Conservation (phyloP, 345 rosid genomes). For the Carallia brachiata region DNA sequence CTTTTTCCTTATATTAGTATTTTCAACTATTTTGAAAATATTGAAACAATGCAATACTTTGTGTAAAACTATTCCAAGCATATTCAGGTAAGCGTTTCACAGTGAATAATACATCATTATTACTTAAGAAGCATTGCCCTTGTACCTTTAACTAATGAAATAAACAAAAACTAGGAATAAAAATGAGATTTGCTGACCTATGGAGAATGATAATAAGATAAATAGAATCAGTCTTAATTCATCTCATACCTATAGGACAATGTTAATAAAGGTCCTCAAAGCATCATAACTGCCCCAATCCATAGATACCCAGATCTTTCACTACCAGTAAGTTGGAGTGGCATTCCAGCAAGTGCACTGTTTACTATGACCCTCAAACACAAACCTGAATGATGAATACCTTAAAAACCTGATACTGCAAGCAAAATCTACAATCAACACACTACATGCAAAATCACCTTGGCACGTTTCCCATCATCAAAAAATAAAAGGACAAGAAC, state of each 20-base stretch:
- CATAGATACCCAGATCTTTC: slow-evolving; percentile 89
- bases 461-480: slow-evolving; percentile 88
- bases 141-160: too few relatives aligned
- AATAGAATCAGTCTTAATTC: neutral
- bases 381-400: slow-evolving; percentile 59
- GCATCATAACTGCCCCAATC: slow-evolving; percentile 66
- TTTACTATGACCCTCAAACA: slow-evolving; percentile 96
- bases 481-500: slow-evolving; percentile 79
- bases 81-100: too few relatives aligned
- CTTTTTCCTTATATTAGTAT: too few relatives aligned
- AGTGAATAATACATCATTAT: too few relatives aligned
- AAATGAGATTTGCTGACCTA: neutral
- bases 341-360: slow-evolving; percentile 98
- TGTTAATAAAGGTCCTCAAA: slow-evolving; percentile 60
- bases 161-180: too few relatives aligned
- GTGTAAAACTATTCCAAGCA: too few relatives aligned
- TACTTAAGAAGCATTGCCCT: too few relatives aligned
- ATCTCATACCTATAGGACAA: slow-evolving; percentile 71
- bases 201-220: neutral
- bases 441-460: slow-evolving; percentile 41
- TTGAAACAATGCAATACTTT: too few relatives aligned
- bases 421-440: neutral
- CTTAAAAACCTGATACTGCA: slow-evolving; percentile 2
- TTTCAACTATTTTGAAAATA: too few relatives aligned
- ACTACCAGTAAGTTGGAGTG: slow-evolving; percentile 85